Evolutionary conservation across 2,329 filamentous ascomycete genomes (phyloP).

Genomic region (Neophaeococcomyces mojaviensis): DNA sequence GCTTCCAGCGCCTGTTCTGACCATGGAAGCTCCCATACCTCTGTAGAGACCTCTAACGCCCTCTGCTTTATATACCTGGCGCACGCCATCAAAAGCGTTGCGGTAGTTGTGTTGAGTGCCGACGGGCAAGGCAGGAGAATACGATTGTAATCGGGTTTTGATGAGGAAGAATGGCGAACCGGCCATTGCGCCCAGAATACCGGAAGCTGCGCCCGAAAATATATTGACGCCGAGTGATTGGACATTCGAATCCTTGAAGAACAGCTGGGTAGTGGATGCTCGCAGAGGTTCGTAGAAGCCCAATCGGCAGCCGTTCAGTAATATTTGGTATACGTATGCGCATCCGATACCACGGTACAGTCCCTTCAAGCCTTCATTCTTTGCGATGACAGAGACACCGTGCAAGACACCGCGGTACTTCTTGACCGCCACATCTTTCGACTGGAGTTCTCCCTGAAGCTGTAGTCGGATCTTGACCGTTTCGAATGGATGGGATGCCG

Average conservation of each 20-base stretch:
- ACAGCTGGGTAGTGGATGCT: constrained; percentile 56
- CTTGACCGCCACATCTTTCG: constrained; percentile 74
- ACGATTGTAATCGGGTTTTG: constrained; percentile 93
- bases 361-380: constrained; percentile 79
- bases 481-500: constrained; percentile 95
- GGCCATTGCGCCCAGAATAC: constrained; percentile 83
- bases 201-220: constrained; percentile 80
- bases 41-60: constrained; percentile 78
- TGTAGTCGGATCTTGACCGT: constrained; percentile 99
- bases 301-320: constrained; percentile 90
- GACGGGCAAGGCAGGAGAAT: constrained; percentile 82
- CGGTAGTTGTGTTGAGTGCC: constrained; percentile 94
- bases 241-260: constrained; percentile 64
- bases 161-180: constrained; percentile 96
- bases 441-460: constrained; percentile 88
- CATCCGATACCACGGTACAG: constrained; percentile 84
- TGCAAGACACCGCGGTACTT: constrained; percentile 89
- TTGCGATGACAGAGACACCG: constrained; percentile 79
- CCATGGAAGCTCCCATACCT: constrained; percentile 87
- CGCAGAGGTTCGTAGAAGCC: constrained; percentile 97
- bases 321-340: constrained; percentile 92
- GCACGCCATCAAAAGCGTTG: constrained; percentile 75
- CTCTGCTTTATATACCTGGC: constrained; percentile 69
- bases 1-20: constrained; percentile 89
- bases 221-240: constrained; percentile 90